phyloP scores from a whole-genome alignment of 768 basidiomycete genomes.

The Trametes cingulata region DNA sequence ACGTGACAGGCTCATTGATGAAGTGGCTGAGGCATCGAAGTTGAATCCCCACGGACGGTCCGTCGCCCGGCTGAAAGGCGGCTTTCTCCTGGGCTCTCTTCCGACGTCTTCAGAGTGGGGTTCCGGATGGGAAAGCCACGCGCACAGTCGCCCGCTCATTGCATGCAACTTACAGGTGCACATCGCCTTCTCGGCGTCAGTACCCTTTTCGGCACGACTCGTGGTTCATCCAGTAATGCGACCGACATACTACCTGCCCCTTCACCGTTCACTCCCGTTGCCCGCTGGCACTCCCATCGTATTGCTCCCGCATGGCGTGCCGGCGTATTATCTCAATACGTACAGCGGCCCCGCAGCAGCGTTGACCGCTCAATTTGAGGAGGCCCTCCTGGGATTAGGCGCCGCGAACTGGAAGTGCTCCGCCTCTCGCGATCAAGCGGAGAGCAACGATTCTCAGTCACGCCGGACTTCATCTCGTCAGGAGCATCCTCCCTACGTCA shows the following conservation, averaged over 20 bases:
- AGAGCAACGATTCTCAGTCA: background rate
- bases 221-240: constrained; percentile 65
- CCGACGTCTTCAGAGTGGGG: constrained; percentile 58
- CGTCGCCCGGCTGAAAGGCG: constrained; percentile 55
- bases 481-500: constrained; percentile 46
- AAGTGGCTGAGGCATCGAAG: constrained; percentile 49
- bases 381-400: constrained; percentile 64
- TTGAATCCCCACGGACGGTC: constrained; percentile 31
- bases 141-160: constrained; percentile 54
- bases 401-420: constrained; percentile 49
- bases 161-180: constrained; percentile 62
- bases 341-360: constrained; percentile 68
- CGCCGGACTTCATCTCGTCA: background rate
- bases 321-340: constrained; percentile 71
- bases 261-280: constrained; percentile 43
- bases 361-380: constrained; percentile 61
- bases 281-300: constrained; percentile 65
- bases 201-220: constrained; percentile 39
- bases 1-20: constrained; percentile 53
- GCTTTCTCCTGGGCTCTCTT: constrained; percentile 58
- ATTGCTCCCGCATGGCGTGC: constrained; percentile 68
- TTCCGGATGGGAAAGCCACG: constrained; percentile 60
- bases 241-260: constrained; percentile 57
- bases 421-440: background rate
- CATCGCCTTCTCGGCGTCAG: constrained; percentile 32